phyloP scores from a whole-genome alignment of 2,329 filamentous ascomycete genomes.

The Aspergillus sp. region DNA sequence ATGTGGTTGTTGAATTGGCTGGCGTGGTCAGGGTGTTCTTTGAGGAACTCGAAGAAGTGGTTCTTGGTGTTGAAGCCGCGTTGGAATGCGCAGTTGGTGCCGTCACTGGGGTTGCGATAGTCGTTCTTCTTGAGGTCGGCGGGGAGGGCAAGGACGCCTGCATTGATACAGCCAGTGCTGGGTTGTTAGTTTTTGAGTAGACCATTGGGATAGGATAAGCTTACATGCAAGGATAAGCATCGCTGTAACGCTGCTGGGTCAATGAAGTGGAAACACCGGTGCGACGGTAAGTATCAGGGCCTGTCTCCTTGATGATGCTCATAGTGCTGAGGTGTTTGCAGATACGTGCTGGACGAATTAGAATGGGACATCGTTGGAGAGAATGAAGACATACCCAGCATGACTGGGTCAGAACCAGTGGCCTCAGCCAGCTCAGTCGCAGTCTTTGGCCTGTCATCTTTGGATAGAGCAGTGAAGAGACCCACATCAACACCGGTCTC shows the following conservation, averaged over 20 bases:
- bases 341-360: slow-evolving; percentile 17
- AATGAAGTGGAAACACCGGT: slow-evolving; percentile 29
- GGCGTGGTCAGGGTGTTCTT: slow-evolving; percentile 11
- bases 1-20: slow-evolving; percentile 18
- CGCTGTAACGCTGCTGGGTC: slow-evolving; percentile 14
- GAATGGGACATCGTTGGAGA: background rate
- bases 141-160: slow-evolving; percentile 13
- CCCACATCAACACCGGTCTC: slow-evolving; percentile 19
- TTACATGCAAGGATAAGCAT: slow-evolving; percentile 23
- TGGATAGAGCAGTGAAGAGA: slow-evolving; percentile 15
- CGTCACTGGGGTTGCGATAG: slow-evolving; percentile 17
- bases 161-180: slow-evolving; percentile 15
- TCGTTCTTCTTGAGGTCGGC: slow-evolving; percentile 16
- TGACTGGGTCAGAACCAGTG: slow-evolving; percentile 10
- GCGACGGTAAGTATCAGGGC: slow-evolving; percentile 25
- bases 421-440: slow-evolving; percentile 14
- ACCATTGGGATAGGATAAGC: background rate
- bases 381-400: slow-evolving; percentile 12
- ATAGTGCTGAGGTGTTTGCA: slow-evolving; percentile 32
- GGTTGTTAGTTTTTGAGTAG: background rate
- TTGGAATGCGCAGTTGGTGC: slow-evolving; percentile 18
- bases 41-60: slow-evolving; percentile 19
- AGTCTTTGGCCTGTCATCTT: slow-evolving; percentile 17
- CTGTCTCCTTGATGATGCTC: slow-evolving; percentile 28
- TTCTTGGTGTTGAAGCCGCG: slow-evolving; percentile 16